Conservation (phyloP, 1,284 basidiomycete species). For the Ustilago cynodontis region DNA sequence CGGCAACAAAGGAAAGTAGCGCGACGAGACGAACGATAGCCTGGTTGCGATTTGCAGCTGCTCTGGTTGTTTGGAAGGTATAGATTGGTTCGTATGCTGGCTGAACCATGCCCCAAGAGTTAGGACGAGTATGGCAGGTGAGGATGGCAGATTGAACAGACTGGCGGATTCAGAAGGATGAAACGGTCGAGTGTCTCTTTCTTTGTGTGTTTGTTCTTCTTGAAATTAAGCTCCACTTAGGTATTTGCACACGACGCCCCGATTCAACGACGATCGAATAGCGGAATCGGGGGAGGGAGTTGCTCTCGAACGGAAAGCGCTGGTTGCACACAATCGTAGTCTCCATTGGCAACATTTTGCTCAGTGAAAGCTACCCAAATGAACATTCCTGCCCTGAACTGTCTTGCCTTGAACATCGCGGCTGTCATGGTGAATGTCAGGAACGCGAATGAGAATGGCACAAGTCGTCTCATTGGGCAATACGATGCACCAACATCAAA, state of each 20-base stretch:
- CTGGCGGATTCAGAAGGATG: neutral
- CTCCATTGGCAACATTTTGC: too few relatives aligned
- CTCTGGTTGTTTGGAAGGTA: conserved; percentile 29
- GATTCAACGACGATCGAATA: too few relatives aligned
- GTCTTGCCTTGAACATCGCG: too few relatives aligned
- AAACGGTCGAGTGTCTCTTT: neutral
- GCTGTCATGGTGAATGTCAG: neutral
- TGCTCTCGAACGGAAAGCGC: too few relatives aligned
- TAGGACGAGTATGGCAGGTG: neutral
- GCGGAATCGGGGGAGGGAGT: too few relatives aligned
- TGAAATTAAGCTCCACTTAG: neutral
- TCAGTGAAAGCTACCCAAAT: too few relatives aligned
- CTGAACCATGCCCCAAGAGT: conserved; percentile 19
- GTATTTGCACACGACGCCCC: too few relatives aligned
- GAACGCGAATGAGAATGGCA: neutral
- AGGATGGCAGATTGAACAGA: neutral
- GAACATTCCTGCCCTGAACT: too few relatives aligned
- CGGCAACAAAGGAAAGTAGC: conserved; percentile 32
- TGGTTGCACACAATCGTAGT: too few relatives aligned
- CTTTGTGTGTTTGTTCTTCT: neutral
- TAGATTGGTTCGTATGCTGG: conserved; percentile 39
- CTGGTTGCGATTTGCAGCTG: conserved; percentile 22
- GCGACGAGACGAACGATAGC: conserved; percentile 31
- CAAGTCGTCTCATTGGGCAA: neutral
- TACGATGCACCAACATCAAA: too few relatives aligned